Conservation (phyloP, 768 basidiomycete genomes). For the Lentinula detonsa region DNA sequence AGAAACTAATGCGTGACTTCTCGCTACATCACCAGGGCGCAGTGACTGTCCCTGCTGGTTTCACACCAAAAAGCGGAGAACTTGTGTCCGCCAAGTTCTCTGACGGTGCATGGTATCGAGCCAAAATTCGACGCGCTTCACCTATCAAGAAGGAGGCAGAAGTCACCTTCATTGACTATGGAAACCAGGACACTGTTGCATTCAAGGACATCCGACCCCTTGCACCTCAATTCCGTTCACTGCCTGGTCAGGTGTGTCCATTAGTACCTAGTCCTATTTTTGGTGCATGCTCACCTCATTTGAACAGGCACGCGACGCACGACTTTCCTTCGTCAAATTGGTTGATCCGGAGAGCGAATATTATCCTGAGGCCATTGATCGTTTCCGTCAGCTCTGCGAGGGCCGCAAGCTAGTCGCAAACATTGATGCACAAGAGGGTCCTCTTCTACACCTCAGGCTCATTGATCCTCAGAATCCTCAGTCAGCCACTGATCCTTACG, state of each 20-base stretch:
- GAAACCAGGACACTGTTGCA: constrained; percentile 85
- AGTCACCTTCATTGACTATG: constrained; percentile 92
- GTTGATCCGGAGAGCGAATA: constrained; percentile 82
- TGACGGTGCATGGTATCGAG: constrained; percentile 94
- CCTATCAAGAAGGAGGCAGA: constrained; percentile 91
- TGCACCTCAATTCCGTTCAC: constrained; percentile 81
- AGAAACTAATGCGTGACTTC: constrained; percentile 93
- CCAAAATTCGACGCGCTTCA: constrained; percentile 82
- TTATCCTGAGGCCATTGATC: constrained; percentile 74
- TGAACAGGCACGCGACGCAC: constrained; percentile 29
- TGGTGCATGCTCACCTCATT: neutral
- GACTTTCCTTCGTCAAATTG: constrained; percentile 65
- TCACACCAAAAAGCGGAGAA: constrained; percentile 79
- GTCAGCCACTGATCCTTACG: constrained; percentile 58
- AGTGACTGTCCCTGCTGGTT: constrained; percentile 52
- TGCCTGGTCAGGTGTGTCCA: constrained; percentile 68
- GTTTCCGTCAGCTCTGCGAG: constrained; percentile 81
- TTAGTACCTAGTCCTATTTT: neutral
- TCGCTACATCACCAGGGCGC: constrained; percentile 76
- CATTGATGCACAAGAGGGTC: constrained; percentile 79
- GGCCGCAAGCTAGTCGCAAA: constrained; percentile 98
- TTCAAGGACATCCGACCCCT: constrained; percentile 86
- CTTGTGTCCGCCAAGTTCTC: constrained; percentile 94
- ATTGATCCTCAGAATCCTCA: constrained; percentile 82
- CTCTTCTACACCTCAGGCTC: constrained; percentile 79